Percentiles rank a stretch among this genome's conserved stretches.
phyloP scores from a whole-genome alignment of 2,329 filamentous ascomycete genomes.

The Blastomyces silverae region DNA sequence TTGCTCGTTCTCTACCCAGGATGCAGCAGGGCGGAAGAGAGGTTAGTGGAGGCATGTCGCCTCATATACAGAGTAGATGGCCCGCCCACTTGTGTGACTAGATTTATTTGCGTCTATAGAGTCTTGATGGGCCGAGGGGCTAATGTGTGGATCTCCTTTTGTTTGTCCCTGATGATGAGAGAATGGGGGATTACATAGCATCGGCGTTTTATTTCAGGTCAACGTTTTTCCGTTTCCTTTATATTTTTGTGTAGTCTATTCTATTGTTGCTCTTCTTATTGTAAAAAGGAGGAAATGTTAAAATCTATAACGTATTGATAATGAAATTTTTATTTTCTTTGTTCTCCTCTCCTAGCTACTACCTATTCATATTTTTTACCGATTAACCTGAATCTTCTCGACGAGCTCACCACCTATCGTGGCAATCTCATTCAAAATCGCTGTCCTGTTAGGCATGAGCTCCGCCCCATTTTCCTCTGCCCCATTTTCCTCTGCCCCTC shows the following conservation, averaged over 20 bases:
- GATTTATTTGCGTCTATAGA: neutral
- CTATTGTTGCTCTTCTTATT: neutral
- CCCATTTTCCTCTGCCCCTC: constrained; percentile 18
- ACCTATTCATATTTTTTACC: constrained; percentile 10
- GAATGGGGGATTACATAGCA: constrained; percentile 12
- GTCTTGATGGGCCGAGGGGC: neutral
- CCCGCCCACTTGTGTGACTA: neutral
- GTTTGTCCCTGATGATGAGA: neutral
- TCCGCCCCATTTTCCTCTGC: constrained; percentile 19
- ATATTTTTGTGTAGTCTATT: constrained; percentile 3
- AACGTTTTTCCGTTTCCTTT: constrained; percentile 11
- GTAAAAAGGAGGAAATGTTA: neutral
- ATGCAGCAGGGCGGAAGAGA: constrained; percentile 38
- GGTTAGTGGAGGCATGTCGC: neutral
- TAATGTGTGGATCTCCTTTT: constrained; percentile 3
- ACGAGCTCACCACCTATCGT: constrained; percentile 59
- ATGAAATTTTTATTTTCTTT: neutral
- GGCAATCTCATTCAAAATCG: constrained; percentile 42
- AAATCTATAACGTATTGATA: constrained; percentile 7
- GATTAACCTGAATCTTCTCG: constrained; percentile 54
- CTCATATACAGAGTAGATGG: neutral
- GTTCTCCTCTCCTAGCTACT: neutral
- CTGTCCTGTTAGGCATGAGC: constrained; percentile 35
- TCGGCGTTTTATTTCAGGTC: constrained; percentile 15
- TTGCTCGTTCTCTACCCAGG: constrained; percentile 77